phyloP scores from a whole-genome alignment of 2,329 filamentous ascomycete genomes.

The Akanthomyces muscarius region DNA sequence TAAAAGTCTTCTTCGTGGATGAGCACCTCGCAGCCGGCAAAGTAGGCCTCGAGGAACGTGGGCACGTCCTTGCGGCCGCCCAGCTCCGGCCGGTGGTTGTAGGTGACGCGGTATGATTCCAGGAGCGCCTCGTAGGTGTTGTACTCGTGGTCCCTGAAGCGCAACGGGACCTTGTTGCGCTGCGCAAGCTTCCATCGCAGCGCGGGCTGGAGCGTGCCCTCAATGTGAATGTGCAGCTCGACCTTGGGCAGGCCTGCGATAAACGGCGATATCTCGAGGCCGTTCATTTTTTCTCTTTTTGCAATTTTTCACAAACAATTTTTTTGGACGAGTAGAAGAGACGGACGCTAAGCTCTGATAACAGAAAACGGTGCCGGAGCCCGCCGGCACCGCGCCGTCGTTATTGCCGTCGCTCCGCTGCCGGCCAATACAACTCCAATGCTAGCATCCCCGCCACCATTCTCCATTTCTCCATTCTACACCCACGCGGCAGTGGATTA shows the following conservation, averaged over 20 bases:
- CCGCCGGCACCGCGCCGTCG: background rate
- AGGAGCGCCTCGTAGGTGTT: constrained; percentile 54
- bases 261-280: constrained; percentile 40
- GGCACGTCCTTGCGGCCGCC: constrained; percentile 30
- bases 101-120: constrained; percentile 59
- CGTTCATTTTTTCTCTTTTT: constrained; percentile 26
- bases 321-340: background rate
- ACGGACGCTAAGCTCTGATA: background rate
- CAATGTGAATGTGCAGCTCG: constrained; percentile 75
- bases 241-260: constrained; percentile 67
- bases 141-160: constrained; percentile 48
- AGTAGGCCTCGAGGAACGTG: constrained; percentile 69
- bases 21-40: constrained; percentile 71
- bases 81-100: constrained; percentile 36
- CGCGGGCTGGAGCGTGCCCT: constrained; percentile 65
- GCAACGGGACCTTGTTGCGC: constrained; percentile 60
- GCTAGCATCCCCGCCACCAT: background rate
- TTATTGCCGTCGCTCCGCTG: background rate
- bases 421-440: background rate
- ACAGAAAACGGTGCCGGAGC: background rate
- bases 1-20: constrained; percentile 65
- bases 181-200: constrained; percentile 65
- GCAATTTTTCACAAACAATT: background rate
- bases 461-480: background rate
- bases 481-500: background rate